Evolutionary conservation across 2,329 filamentous ascomycete species (phyloP).

Genomic region (Aspergillus sp.): DNA sequence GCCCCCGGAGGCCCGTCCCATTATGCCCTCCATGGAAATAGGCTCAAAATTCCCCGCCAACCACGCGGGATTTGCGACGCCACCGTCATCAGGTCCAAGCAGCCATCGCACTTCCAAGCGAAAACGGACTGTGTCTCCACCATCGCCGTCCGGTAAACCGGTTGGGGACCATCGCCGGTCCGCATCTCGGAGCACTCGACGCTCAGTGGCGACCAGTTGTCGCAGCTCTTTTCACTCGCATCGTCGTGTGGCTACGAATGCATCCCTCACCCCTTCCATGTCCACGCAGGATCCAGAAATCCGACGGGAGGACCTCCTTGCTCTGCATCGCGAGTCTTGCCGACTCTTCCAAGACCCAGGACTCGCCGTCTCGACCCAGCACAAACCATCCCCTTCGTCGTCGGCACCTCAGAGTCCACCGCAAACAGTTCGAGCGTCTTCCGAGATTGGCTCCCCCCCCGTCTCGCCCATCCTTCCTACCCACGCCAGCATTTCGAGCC

Average conservation of each 20-base stretch:
- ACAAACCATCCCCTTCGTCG: constrained; percentile 3
- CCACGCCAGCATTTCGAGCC: constrained; percentile 4
- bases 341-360: constrained; percentile 35
- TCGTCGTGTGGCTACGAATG: constrained; percentile 21
- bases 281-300: constrained; percentile 19
- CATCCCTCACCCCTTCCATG: constrained; percentile 24
- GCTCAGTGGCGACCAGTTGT: constrained; percentile 23
- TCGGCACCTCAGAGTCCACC: constrained; percentile 6
- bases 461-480: constrained; percentile 10
- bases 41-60: neutral
- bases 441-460: constrained; percentile 15
- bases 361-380: neutral
- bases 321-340: constrained; percentile 40
- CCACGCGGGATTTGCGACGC: neutral
- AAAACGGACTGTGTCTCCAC: constrained; percentile 26
- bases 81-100: constrained; percentile 1
- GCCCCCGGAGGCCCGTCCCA: neutral
- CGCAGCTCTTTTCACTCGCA: constrained; percentile 30
- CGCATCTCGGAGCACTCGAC: constrained; percentile 32
- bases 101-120: constrained; percentile 14
- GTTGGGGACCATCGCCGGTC: constrained; percentile 25
- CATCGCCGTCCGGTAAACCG: constrained; percentile 28
- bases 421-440: constrained; percentile 7
- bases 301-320: constrained; percentile 34
- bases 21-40: neutral